Evolutionary conservation across 2,329 filamentous ascomycete species (phyloP), one percentile per base, ranked within the genome.

Genomic region (Penicillium sp.): DNA sequence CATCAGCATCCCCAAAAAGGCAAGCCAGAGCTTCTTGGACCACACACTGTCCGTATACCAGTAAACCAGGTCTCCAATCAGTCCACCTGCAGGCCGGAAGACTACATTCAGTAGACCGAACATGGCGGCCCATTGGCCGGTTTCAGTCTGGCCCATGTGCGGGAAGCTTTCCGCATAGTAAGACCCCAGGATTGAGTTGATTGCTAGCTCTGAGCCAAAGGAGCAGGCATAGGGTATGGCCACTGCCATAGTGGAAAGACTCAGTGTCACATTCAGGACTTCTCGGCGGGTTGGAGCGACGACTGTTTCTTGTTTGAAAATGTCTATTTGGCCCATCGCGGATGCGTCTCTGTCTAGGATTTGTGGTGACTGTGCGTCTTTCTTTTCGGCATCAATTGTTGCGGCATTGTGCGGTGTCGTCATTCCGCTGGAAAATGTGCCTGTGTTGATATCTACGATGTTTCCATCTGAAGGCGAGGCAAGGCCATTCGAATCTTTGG

Each of bases 1-100:
- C 51, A 80, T 81, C 46, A 82, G 65, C 47, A 87, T 62, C 13
- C 78, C 79, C 42, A 86, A 76, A 53, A 75, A 75, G 57, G 84
- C 79, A 2, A 89, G 74, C 65, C 83, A 80, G 44, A 80, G 70
- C 69, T 89, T 89, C 77, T 89, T 89, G 1, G 76, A 75, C 83
- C 84, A 87, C 4, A 88, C 72, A 32, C 67, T 74, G 10, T 74
- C 67, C 2, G 78, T 82, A 32, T 66, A 67, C 19, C 72, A 71
- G 72, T 85, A 87, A 29, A 83, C 71, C 26, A 81, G 51, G 58
- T 88, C 84, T 8, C 78, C 77, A 11, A 84, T 66, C 43, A 84
- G 72, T 6, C 79, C 79, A 43, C 79, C 79, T 1, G 73, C 61
- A 0, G 79, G 79, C 7, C 79, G 75, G 59, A 67, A 78, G 42